phyloP scores from a whole-genome alignment of 805 yeast species.

The Wickerhamiella vanderwaltii region DNA sequence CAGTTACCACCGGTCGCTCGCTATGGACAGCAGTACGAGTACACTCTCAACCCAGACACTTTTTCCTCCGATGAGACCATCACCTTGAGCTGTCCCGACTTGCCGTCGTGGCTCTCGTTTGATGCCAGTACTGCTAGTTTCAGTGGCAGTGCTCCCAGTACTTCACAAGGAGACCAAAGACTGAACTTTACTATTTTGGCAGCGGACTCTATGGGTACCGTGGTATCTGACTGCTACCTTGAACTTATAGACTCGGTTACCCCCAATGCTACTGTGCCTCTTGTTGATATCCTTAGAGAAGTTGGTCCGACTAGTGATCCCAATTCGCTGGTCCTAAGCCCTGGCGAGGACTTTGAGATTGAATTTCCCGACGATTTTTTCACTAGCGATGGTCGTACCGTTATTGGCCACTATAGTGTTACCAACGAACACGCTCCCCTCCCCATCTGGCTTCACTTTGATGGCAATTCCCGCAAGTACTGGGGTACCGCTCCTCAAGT shows the following conservation, averaged over 20 bases:
- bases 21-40: slow-evolving; percentile 45
- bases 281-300: slow-evolving; percentile 42
- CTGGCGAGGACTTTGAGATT: slow-evolving; percentile 55
- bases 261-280: slow-evolving; percentile 31
- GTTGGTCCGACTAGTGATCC: slow-evolving; percentile 69
- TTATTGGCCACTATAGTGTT: slow-evolving; percentile 65
- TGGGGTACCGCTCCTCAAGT: slow-evolving; percentile 82
- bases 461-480: slow-evolving; percentile 48
- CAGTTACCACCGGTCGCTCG: slow-evolving; percentile 87
- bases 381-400: slow-evolving; percentile 35
- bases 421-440: slow-evolving; percentile 74
- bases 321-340: slow-evolving; percentile 58
- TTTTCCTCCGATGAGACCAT: slow-evolving; percentile 38
- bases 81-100: slow-evolving; percentile 40
- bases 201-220: slow-evolving; percentile 42
- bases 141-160: slow-evolving; percentile 48
- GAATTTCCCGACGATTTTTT: slow-evolving; percentile 55
- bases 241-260: slow-evolving; percentile 49
- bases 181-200: slow-evolving; percentile 45
- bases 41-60: slow-evolving; percentile 60
- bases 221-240: slow-evolving; percentile 41
- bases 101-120: slow-evolving; percentile 73
- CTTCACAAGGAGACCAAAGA: slow-evolving; percentile 33
- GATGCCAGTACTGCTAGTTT: slow-evolving; percentile 50
- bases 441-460: slow-evolving; percentile 80